A percentile compares a stretch with the other conserved stretches of the same genome.
Conservation (phyloP, 2,329 filamentous ascomycete genomes). For the Corniculantispora saksenae region DNA sequence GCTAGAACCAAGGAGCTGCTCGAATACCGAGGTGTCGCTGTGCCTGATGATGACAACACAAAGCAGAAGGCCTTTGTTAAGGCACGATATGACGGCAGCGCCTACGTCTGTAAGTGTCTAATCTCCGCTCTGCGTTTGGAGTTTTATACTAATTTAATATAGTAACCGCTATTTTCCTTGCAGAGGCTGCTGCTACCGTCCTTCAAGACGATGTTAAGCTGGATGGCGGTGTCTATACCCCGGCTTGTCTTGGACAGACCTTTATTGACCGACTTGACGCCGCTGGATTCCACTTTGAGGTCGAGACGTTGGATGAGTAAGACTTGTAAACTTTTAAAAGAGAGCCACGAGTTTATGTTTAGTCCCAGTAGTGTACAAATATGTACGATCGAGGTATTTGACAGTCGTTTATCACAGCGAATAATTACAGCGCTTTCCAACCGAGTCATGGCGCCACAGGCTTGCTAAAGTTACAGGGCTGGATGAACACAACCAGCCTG, state of each 20-base stretch:
- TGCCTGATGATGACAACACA: conserved; percentile 54
- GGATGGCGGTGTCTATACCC: conserved; percentile 69
- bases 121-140: neutral
- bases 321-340: neutral
- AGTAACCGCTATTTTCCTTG: conserved; percentile 67
- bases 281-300: conserved; percentile 64
- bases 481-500: neutral
- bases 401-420: neutral
- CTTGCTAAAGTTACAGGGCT: neutral
- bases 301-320: conserved; percentile 34
- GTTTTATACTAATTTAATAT: conserved; percentile 3
- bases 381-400: neutral
- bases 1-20: conserved; percentile 58
- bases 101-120: conserved; percentile 61
- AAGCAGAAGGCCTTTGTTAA: conserved; percentile 56
- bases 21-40: conserved; percentile 64
- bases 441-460: neutral
- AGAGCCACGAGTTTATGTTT: neutral
- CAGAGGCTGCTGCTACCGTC: conserved; percentile 65
- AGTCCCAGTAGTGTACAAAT: neutral
- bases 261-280: conserved; percentile 64
- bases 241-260: conserved; percentile 67
- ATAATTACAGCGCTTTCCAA: neutral
- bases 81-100: conserved; percentile 58
- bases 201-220: conserved; percentile 63